Conservation (phyloP, 1,284 basidiomycete species). For the Trichosporon sp. region DNA sequence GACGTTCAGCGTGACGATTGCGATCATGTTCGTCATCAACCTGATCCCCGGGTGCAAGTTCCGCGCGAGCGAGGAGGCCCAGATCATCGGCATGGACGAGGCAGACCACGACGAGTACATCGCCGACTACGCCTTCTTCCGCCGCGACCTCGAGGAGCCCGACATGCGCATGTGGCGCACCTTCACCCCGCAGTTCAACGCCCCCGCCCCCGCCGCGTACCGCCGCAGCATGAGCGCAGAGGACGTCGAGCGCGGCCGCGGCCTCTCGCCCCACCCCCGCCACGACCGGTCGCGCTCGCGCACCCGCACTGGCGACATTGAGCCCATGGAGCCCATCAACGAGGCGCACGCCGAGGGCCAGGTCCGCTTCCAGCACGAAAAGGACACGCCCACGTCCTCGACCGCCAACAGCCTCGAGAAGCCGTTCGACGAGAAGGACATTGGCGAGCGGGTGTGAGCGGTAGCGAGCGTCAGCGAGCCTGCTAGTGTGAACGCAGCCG, state of each 20-base stretch:
- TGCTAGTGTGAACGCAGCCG: too few relatives aligned
- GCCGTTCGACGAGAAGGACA: background rate
- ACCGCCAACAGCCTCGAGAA: background rate
- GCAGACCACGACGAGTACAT: slow-evolving; percentile 50
- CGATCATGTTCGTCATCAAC: slow-evolving; percentile 59
- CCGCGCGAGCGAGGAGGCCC: slow-evolving; percentile 67
- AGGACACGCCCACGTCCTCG: background rate
- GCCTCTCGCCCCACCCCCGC: background rate
- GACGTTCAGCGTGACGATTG: slow-evolving; percentile 55
- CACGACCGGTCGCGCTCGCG: background rate
- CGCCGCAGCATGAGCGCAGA: background rate
- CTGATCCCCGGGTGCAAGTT: slow-evolving; percentile 71
- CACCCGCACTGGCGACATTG: background rate
- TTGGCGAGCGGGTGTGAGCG: background rate
- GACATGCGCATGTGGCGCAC: slow-evolving; percentile 7
- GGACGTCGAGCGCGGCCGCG: slow-evolving; percentile 1
- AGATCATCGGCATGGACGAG: slow-evolving; percentile 78
- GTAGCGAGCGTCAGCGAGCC: background rate
- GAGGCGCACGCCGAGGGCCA: background rate
- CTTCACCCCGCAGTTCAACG: slow-evolving; percentile 8
- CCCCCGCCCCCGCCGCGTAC: background rate
- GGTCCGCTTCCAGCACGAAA: background rate
- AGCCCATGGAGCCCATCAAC: background rate
- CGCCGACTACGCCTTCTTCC: slow-evolving; percentile 50
- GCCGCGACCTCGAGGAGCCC: slow-evolving; percentile 46